These are phyloP conservation scores for Ceratocystis diversiconidia DNA, from an alignment of 2,329 filamentous ascomycete species.

Conservation along the genomic window DNA sequence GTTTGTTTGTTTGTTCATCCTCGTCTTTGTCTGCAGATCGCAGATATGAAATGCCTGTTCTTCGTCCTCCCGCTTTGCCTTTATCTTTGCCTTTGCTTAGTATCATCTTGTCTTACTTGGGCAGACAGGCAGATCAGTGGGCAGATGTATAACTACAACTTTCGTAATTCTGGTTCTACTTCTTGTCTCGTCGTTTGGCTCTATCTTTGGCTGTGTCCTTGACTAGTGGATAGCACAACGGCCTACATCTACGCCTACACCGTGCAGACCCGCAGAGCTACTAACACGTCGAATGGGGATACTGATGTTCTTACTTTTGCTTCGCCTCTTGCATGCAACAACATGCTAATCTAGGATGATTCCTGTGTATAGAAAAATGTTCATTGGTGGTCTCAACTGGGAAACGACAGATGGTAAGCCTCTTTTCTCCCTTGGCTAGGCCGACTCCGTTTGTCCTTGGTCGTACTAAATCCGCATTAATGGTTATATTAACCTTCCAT, in stretches of 20 bases:
- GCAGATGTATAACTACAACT: background rate
- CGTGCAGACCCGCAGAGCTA: background rate
- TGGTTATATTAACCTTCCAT: constrained; percentile 18
- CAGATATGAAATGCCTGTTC: background rate
- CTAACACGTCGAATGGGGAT: background rate
- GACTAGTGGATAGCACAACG: too few species aligned
- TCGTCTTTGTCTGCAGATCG: background rate
- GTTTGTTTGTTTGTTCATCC: background rate
- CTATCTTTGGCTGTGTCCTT: too few species aligned
- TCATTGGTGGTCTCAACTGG: constrained; percentile 97
- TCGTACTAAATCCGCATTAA: background rate
- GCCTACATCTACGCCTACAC: background rate
- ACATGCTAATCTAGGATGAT: background rate
- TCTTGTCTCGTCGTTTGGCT: too few species aligned
- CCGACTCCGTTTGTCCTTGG: background rate
- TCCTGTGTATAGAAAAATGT: constrained; percentile 70
- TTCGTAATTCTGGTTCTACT: too few species aligned
- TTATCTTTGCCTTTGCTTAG: too few species aligned
- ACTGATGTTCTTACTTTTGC: background rate
- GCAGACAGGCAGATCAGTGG: background rate
- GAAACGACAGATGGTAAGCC: constrained; percentile 91
- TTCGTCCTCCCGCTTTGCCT: background rate
- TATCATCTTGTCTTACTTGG: too few species aligned
- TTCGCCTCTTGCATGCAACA: background rate
- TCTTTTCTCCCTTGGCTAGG: background rate